Percentiles rank a stretch among this genome's conserved stretches.
phyloP scores from a whole-genome alignment of 2,329 filamentous ascomycete species.

The Penicillium sp. region DNA sequence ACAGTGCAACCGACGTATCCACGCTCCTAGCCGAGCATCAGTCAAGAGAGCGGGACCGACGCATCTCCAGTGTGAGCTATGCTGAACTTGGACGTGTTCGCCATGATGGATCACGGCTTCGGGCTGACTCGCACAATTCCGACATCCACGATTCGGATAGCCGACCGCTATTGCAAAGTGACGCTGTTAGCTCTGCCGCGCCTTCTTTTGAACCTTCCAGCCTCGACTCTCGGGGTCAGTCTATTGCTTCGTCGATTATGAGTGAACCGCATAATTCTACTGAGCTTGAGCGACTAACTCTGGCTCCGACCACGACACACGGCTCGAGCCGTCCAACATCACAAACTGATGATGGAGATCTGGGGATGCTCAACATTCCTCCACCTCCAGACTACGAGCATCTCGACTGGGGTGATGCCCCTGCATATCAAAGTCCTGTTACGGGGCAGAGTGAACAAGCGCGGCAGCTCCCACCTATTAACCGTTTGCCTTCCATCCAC shows the following conservation, averaged over 20 bases:
- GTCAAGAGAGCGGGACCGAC: conserved; percentile 42
- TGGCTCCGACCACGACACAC: conserved; percentile 24
- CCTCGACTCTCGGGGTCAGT: conserved; percentile 32
- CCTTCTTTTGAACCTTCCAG: conserved; percentile 26
- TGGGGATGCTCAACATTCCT: conserved; percentile 37
- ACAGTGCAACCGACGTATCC: conserved; percentile 30
- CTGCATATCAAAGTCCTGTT: conserved; percentile 37
- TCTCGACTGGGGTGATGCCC: conserved; percentile 44
- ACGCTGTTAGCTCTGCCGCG: conserved; percentile 30
- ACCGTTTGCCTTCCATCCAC: conserved; percentile 32
- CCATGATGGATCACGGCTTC: conserved; percentile 49
- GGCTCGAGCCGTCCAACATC: conserved; percentile 22
- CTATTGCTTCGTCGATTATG: conserved; percentile 36
- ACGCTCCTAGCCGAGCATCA: conserved; percentile 46
- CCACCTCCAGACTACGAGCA: conserved; percentile 43
- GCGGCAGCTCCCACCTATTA: conserved; percentile 18
- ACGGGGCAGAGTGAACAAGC: conserved; percentile 15
- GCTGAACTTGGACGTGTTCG: conserved; percentile 48
- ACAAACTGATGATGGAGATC: conserved; percentile 34
- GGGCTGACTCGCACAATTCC: conserved; percentile 41
- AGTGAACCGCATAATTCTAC: conserved; percentile 30
- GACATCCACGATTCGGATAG: conserved; percentile 49
- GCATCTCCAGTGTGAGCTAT: conserved; percentile 49
- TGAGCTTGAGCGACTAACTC: conserved; percentile 28
- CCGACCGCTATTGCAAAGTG: conserved; percentile 43